Conservation (phyloP, 768 basidiomycete genomes). For the Russula compacta region DNA sequence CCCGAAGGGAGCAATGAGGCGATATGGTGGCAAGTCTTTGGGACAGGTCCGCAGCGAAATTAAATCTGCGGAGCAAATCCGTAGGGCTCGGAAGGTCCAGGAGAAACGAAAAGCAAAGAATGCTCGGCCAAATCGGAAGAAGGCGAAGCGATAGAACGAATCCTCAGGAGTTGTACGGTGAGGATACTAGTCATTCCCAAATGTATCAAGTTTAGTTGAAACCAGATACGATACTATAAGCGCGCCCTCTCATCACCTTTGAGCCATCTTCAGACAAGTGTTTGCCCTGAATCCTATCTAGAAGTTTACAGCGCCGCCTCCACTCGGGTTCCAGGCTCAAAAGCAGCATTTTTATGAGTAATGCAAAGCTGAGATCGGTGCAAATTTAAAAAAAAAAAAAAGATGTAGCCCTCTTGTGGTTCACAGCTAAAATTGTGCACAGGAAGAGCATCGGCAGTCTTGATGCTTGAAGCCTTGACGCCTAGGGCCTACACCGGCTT, state of each 20-base stretch:
- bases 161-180: background rate
- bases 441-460: background rate
- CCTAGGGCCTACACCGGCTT: background rate
- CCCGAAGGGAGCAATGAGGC: constrained; percentile 29
- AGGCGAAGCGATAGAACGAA: constrained; percentile 26
- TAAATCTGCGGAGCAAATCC: constrained; percentile 80
- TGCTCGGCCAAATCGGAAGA: constrained; percentile 54
- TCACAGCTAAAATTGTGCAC: background rate
- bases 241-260: too few relatives aligned
- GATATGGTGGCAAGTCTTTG: constrained; percentile 51
- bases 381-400: background rate
- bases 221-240: background rate
- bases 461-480: background rate
- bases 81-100: constrained; percentile 55
- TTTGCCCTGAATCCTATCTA: background rate
- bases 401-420: background rate
- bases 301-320: background rate
- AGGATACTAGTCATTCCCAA: background rate
- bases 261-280: background rate
- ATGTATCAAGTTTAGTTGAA: background rate
- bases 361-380: background rate
- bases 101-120: constrained; percentile 72
- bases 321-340: background rate
- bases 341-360: background rate
- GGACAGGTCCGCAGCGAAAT: constrained; percentile 71